A percentile compares a stretch with the other conserved stretches of the same genome.
Conservation (phyloP, 2,329 filamentous ascomycete species). For the Ceratocystis eucalypticola region DNA sequence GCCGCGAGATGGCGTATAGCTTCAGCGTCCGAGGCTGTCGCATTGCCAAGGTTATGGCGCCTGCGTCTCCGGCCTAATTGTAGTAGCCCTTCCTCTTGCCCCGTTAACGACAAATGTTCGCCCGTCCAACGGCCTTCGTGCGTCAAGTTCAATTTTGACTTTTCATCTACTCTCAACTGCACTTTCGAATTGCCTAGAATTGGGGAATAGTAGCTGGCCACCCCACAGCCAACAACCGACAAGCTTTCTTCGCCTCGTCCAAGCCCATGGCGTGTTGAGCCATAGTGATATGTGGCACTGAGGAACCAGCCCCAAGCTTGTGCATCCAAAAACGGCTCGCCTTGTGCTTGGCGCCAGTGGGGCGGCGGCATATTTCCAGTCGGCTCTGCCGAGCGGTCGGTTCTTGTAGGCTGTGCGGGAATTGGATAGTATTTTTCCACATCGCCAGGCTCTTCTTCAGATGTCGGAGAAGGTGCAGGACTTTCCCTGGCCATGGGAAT, state of each 20-base stretch:
- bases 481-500: background rate
- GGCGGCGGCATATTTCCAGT: conserved; percentile 17
- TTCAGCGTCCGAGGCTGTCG: conserved; percentile 25
- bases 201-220: conserved; percentile 34
- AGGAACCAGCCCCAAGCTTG: conserved; percentile 35
- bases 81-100: conserved; percentile 23
- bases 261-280: conserved; percentile 27
- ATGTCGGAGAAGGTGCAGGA: background rate
- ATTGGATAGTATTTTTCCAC: conserved; percentile 25
- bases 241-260: conserved; percentile 32
- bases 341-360: conserved; percentile 22
- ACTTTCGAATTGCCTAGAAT: background rate
- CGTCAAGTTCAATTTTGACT: conserved; percentile 30
- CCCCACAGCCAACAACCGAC: conserved; percentile 28
- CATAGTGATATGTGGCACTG: conserved; percentile 33
- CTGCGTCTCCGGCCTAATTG: conserved; percentile 29
- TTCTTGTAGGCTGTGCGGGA: conserved; percentile 28
- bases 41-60: conserved; percentile 27
- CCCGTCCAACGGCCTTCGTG: conserved; percentile 29
- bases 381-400: conserved; percentile 24
- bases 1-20: conserved; percentile 23
- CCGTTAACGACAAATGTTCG: conserved; percentile 18
- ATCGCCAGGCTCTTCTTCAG: conserved; percentile 9
- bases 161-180: conserved; percentile 24
- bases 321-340: conserved; percentile 30